These are phyloP conservation scores for Populus trichocarpa DNA, from an alignment of 441 rosid species.

Conservation along the genomic window DNA sequence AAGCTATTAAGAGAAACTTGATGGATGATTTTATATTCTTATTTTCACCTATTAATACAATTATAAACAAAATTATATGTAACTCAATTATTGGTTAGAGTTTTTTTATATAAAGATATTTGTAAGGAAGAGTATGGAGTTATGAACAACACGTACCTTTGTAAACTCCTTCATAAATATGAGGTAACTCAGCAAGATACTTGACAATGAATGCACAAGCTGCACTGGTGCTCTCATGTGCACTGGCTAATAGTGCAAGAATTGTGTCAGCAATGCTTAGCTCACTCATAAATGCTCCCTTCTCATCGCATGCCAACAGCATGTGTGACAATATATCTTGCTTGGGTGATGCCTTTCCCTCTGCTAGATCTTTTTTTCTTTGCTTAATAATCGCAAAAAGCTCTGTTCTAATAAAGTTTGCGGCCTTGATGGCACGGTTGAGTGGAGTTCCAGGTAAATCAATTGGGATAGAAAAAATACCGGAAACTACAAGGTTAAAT, in stretches of 20 bases:
- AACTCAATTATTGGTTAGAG: no score
- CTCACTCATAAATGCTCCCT: constrained; percentile 25
- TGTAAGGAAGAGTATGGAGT: no score
- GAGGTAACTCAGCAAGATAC: background rate
- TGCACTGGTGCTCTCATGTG: constrained; percentile 27
- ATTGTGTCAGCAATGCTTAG: constrained; percentile 26
- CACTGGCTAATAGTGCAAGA: constrained; percentile 31
- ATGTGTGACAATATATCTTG: constrained; percentile 32
- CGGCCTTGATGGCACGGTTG: constrained; percentile 18
- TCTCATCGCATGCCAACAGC: constrained; percentile 19
- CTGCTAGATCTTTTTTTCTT: constrained; percentile 20
- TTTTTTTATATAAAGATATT: no score
- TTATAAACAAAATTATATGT: no score
- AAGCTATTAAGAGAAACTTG: no score
- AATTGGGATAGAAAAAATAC: constrained; percentile 26
- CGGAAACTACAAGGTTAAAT: constrained; percentile 15
- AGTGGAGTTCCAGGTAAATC: constrained; percentile 29
- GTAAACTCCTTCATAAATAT: background rate
- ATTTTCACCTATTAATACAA: no score
- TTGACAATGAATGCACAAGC: constrained; percentile 33
- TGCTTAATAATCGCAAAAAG: constrained; percentile 3
- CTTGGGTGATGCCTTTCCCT: constrained; percentile 2
- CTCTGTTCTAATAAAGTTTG: constrained; percentile 14
- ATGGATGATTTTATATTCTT: no score
- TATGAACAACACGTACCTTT: background rate